These are phyloP conservation scores for Musa troglodytarum DNA, from an alignment of 176 grass and related monocot genomes.

Conservation along the genomic window DNA sequence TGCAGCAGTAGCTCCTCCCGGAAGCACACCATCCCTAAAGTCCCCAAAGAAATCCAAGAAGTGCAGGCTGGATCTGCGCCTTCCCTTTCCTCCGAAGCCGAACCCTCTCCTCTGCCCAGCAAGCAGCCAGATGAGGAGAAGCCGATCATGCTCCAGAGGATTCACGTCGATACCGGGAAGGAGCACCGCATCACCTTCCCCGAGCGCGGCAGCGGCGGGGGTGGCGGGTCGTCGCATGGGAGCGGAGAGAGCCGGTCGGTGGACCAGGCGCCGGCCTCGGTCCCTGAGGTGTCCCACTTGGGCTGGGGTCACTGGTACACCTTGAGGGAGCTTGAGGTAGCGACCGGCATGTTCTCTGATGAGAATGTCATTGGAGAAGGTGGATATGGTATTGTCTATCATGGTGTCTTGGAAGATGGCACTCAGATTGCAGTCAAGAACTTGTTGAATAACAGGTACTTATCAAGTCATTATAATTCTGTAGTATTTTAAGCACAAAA, in stretches of 20 bases:
- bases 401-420: constrained; percentile 73
- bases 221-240: constrained; percentile 53
- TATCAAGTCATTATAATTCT: background rate
- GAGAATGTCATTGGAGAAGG: constrained; percentile 93
- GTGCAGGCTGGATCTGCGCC: background rate
- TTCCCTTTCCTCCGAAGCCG: background rate
- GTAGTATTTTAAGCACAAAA: background rate
- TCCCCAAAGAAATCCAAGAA: constrained; percentile 1
- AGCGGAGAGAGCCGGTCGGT: constrained; percentile 57
- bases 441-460: constrained; percentile 81
- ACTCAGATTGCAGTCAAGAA: constrained; percentile 89
- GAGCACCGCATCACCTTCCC: constrained; percentile 89
- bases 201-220: constrained; percentile 53
- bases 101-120: background rate
- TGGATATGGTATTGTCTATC: constrained; percentile 92
- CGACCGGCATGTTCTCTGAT: constrained; percentile 72
- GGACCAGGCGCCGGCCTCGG: constrained; percentile 39
- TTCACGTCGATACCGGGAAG: constrained; percentile 89
- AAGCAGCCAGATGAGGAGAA: constrained; percentile 8
- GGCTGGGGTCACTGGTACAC: constrained; percentile 98
- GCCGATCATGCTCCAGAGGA: constrained; percentile 26
- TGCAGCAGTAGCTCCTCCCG: background rate
- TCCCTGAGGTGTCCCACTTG: constrained; percentile 83
- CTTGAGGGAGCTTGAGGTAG: constrained; percentile 79
- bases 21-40: background rate